Percentiles rank a stretch among this genome's conserved stretches.
Evolutionary conservation across 805 yeast genomes (phyloP).

Genomic region (Pichia sporocuriosa): DNA sequence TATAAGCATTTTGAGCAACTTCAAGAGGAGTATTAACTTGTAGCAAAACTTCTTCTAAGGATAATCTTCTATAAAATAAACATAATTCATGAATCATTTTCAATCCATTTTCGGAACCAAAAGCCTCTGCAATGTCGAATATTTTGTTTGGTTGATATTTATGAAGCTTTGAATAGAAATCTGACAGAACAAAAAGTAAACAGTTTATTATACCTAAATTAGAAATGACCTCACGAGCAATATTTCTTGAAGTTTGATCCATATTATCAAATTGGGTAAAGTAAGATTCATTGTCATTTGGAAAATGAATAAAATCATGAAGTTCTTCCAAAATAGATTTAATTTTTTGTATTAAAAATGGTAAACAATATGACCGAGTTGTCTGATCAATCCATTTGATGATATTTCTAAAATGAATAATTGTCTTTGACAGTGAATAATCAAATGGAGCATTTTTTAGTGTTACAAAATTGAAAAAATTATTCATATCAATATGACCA

Average conservation of each 20-base stretch:
- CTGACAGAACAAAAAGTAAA: slow-evolving; percentile 45
- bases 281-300: slow-evolving; percentile 29
- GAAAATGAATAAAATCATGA: slow-evolving; percentile 25
- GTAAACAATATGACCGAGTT: slow-evolving; percentile 41
- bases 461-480: slow-evolving; percentile 43
- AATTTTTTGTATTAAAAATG: slow-evolving; percentile 17
- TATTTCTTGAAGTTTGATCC: slow-evolving; percentile 16
- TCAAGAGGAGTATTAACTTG: slow-evolving; percentile 42
- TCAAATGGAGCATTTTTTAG: slow-evolving; percentile 56
- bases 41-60: slow-evolving; percentile 51
- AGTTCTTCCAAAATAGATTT: slow-evolving; percentile 14
- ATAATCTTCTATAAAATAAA: slow-evolving; percentile 41
- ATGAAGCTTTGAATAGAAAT: slow-evolving; percentile 47
- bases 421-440: slow-evolving; percentile 46
- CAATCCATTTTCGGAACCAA: slow-evolving; percentile 38
- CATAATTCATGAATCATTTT: slow-evolving; percentile 37
- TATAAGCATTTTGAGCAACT: slow-evolving; percentile 36
- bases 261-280: slow-evolving; percentile 30
- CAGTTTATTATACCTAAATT: slow-evolving; percentile 36
- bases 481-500: slow-evolving; percentile 33
- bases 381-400: slow-evolving; percentile 53
- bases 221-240: slow-evolving; percentile 31
- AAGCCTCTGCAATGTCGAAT: slow-evolving; percentile 34
- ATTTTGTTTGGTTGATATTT: slow-evolving; percentile 41
- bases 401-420: slow-evolving; percentile 46